Evolutionary conservation across 192 early-diverging fungal genomes (phyloP), one percentile per base, ranked within the genome.

Genomic region (Diversispora epigaea): DNA sequence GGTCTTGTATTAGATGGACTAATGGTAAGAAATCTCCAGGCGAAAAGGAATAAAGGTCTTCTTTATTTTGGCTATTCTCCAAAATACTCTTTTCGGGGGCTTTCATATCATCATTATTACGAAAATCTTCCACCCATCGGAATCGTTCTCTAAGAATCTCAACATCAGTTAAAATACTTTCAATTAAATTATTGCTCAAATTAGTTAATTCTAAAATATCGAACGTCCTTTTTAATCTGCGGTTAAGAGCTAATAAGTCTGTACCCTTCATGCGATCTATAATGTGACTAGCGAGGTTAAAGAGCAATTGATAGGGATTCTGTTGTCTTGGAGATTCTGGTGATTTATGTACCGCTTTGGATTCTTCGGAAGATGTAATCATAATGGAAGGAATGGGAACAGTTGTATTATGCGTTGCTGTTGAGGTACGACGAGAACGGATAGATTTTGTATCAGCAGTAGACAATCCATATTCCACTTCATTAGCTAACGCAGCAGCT

Each of bases 121-220:
- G 64, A 17, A 81, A 63, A 9, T 71, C 81, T 22, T 81, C 82
- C 1, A 83, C 76, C 84, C 84, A 87, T 12, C 78, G 44, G 68
- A 89, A 89, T 17, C 83, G 77, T 11, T 80, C 78, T 1, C 78
- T 71, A 9, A 89, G 61, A 40, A 73, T 81, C 40, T 68, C 80
- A 22, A 86, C 77, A 60, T 89, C 87, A 3, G 76, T 75, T 39
- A 89, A 40, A 21, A 89, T 77, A 70, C 83, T 86, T 32, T 86
- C 80, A 19, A 89, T 80, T 6, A 89, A 80, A 45, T 81, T 80
- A 66, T 89, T 89, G 58, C 86, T 87, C 79, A 86, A 81, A 46
- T 78, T 76, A 8, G 80, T 84, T 0, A 89, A 73, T 32, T 86
- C 86, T 6, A 82, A 77, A 62, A 89, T 89, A 67, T 89, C 87